Percentiles rank a stretch among this genome's conserved stretches.
These are phyloP conservation scores for Pseudotsuga menziesii DNA, from an alignment of 75 land plant species.

Conservation along the genomic window DNA sequence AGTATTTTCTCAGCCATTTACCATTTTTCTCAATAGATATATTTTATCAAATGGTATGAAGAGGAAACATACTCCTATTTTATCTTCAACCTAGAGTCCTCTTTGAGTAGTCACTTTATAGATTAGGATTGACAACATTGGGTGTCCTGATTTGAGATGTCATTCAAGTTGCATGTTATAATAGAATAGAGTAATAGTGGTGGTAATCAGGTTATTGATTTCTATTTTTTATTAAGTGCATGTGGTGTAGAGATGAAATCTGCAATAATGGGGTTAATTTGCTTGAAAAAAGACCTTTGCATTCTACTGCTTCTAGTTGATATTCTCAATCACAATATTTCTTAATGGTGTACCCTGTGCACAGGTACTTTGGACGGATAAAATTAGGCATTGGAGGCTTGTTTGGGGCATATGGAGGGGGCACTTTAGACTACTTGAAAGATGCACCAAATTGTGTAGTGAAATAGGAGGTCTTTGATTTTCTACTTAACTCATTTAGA, in stretches of 20 bases:
- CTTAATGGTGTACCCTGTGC: background rate
- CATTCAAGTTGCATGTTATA: no score
- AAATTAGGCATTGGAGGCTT: slow-evolving; percentile 91
- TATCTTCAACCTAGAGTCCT: background rate
- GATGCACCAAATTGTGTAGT: slow-evolving; percentile 64
- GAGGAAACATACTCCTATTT: no score
- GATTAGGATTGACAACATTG: background rate
- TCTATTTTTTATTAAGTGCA: background rate
- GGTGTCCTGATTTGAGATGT: no score
- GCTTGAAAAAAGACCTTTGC: background rate
- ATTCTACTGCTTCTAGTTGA: background rate
- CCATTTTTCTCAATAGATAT: no score
- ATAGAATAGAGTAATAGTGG: slow-evolving; percentile 94
- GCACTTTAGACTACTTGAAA: slow-evolving; percentile 73
- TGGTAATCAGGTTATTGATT: slow-evolving; percentile 67
- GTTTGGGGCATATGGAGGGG: slow-evolving; percentile 92
- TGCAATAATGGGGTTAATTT: background rate
- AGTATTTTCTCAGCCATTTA: no score
- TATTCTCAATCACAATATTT: background rate
- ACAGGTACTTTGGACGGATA: slow-evolving; percentile 92
- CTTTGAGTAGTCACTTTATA: background rate
- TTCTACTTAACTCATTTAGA: background rate
- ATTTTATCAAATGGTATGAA: no score
- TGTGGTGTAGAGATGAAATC: background rate
- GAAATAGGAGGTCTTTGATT: slow-evolving; percentile 66